Base-by-base conservation (phyloP, 225 moss, liverwort and hornwort genomes). In the Bryum argenteum region DNA sequence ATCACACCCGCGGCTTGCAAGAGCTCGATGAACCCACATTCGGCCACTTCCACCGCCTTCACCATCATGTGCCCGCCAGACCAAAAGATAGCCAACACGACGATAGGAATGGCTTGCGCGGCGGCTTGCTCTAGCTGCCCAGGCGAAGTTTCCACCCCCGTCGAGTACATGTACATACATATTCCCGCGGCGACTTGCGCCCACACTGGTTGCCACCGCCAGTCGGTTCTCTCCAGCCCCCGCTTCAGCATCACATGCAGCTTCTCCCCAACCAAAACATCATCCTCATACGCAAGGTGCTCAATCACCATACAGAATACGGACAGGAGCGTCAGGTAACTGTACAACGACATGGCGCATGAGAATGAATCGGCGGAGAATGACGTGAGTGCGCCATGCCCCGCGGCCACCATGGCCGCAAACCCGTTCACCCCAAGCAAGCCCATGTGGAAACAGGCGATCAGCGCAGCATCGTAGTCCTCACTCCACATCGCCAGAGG, bases 201-300 rank as follows among this genome's bases (percentile, higher is more conserved):
- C 77, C 71, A 78, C 41, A 78, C 77, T 9, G 77, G 58, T 65
- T 66, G 71, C 65, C 65, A 78, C 71, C 77, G 61, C 77, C 65
- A 70, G 13, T 66, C 65, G 6, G 1, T 20, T 13, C 58, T 58
- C 37, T 12, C 26, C 8, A 65, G 5, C 28, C 65, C 71, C 38
- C 9, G 45, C 15, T 13, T 21, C 22, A 71, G 6, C 17, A 41
- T 14, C 15, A 12, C 4, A 78, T 71, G 65, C 14, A 71, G 65
- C 13, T 21, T 71, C 48, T 66, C 0, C 38, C 71, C 77, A 3
- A 78, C 6, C 71, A 66, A 66, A 37, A 11, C 41, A 41, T 51
- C 71, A 2, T 66, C 48, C 48, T 77, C 65, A 13, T 59, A 71
- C 11, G 65, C 65, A 40, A 71, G 71, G 58, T 78, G 77, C 58